These are phyloP conservation scores for Rhododendron vialii DNA, from an alignment of 148 eudicot species.

Conservation along the genomic window DNA sequence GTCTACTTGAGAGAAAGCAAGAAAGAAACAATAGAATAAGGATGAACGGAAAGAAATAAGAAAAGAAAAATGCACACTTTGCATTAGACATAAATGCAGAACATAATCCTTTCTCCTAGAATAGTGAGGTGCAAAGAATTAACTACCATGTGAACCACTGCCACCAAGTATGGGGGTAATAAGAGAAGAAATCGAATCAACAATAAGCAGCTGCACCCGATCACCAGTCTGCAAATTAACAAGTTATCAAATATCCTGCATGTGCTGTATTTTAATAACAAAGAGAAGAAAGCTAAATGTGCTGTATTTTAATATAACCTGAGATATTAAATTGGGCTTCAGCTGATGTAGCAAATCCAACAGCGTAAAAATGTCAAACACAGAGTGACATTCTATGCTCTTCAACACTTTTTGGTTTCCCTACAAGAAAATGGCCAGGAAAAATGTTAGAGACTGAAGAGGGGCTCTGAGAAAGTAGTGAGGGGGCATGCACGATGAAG, in stretches of 20 bases:
- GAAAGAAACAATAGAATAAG: neutral
- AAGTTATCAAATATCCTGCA: neutral
- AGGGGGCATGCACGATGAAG: neutral
- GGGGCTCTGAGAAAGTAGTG: neutral
- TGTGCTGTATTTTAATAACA: neutral
- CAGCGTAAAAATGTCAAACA: slow-evolving; percentile 63
- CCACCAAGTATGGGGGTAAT: slow-evolving; percentile 77
- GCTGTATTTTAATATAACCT: slow-evolving; percentile 33
- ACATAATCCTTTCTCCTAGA: neutral
- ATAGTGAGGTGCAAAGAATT: neutral
- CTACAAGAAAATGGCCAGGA: slow-evolving; percentile 25
- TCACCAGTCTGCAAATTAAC: slow-evolving; percentile 34
- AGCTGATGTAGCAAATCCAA: slow-evolving; percentile 62
- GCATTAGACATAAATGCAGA: neutral
- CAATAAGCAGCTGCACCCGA: slow-evolving; percentile 50
- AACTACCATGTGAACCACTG: slow-evolving; percentile 63
- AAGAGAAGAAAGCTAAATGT: neutral
- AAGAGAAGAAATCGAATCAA: slow-evolving; percentile 84
- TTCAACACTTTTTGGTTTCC: slow-evolving; percentile 41
- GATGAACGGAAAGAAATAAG: neutral
- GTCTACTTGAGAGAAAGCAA: neutral
- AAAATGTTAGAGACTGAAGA: neutral
- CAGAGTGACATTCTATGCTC: slow-evolving; percentile 47
- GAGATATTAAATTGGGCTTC: slow-evolving; percentile 41
- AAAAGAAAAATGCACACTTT: neutral